A percentile compares a stretch with the other conserved stretches of the same genome.
phyloP scores from a whole-genome alignment of 768 basidiomycete species.

The Myochromella boudieri region DNA sequence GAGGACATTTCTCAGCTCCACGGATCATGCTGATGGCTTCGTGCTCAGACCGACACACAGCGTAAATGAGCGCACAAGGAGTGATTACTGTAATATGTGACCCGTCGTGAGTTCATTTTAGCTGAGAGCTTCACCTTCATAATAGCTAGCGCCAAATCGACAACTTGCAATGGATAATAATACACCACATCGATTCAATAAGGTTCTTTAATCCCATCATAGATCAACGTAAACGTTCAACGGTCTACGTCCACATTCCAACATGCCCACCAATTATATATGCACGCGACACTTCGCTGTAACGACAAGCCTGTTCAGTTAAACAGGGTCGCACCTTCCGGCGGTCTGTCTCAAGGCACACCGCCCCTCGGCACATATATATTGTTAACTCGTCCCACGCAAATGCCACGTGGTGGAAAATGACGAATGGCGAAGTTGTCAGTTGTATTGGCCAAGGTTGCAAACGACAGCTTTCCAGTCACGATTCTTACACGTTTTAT shows the following conservation, averaged over 20 bases:
- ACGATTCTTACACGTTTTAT: slow-evolving; percentile 14
- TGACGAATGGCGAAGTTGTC: slow-evolving; percentile 10
- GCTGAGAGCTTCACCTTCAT: slow-evolving; percentile 1
- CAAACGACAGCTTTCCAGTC: background rate
- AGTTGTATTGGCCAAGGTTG: background rate
- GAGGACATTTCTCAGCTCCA: slow-evolving; percentile 1
- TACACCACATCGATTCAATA: background rate
- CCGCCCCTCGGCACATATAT: slow-evolving; percentile 13
- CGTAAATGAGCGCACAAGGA: too few relatives aligned
- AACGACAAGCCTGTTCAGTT: too few relatives aligned
- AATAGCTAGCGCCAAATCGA: background rate
- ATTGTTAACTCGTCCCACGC: slow-evolving; percentile 10
- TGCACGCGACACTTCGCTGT: too few relatives aligned
- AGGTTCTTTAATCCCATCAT: background rate
- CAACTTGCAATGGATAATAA: background rate
- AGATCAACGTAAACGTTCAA: slow-evolving; percentile 8
- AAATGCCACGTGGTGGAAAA: slow-evolving; percentile 16
- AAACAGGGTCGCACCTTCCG: too few relatives aligned
- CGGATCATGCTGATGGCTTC: slow-evolving; percentile 11
- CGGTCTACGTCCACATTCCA: too few relatives aligned
- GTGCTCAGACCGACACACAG: too few relatives aligned
- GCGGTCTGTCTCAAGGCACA: slow-evolving; percentile 16
- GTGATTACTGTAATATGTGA: too few relatives aligned
- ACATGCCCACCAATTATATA: too few relatives aligned
- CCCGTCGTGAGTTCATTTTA: background rate